A percentile compares a stretch with the other conserved stretches of the same genome.
phyloP scores from a whole-genome alignment of 805 yeast genomes.

The Phaffomyces thermotolerans region DNA sequence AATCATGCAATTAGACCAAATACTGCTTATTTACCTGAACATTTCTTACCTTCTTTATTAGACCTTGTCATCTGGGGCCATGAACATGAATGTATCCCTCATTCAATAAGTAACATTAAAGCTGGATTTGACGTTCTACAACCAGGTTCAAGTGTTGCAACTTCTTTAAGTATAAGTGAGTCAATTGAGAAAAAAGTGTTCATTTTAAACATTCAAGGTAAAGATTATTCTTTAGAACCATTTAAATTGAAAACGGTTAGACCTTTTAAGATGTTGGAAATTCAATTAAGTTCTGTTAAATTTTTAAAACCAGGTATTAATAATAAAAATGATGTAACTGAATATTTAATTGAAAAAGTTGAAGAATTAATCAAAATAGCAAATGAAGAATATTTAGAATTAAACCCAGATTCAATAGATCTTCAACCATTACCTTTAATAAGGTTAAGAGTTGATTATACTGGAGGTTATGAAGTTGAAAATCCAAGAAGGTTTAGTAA shows the following conservation, averaged over 20 bases:
- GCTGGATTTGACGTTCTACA: slow-evolving; percentile 74
- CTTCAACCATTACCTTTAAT: slow-evolving; percentile 70
- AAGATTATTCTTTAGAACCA: slow-evolving; percentile 48
- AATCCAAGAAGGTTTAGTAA: slow-evolving; percentile 86
- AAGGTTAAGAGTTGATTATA: slow-evolving; percentile 77
- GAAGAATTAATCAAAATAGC: slow-evolving; percentile 62
- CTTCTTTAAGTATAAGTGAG: slow-evolving; percentile 83
- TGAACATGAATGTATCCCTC: slow-evolving; percentile 88
- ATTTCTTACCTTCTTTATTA: slow-evolving; percentile 70
- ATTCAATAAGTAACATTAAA: slow-evolving; percentile 45
- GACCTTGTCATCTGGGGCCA: slow-evolving; percentile 95
- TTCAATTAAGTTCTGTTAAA: slow-evolving; percentile 44
- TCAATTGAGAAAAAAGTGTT: slow-evolving; percentile 68
- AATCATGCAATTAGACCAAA: slow-evolving; percentile 78
- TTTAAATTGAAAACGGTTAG: slow-evolving; percentile 65
- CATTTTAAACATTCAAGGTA: slow-evolving; percentile 56
- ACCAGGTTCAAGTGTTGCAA: slow-evolving; percentile 92
- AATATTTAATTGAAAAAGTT: slow-evolving; percentile 54
- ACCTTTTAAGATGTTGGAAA: slow-evolving; percentile 71
- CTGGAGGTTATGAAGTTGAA: slow-evolving; percentile 88
- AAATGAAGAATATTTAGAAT: slow-evolving; percentile 36
- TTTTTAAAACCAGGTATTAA: slow-evolving; percentile 54
- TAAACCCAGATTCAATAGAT: slow-evolving; percentile 26
- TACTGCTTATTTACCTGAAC: slow-evolving; percentile 80
- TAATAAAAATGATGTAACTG: slow-evolving; percentile 51